Percentiles rank a stretch among this genome's conserved stretches.
Evolutionary conservation across 2,329 filamentous ascomycete species (phyloP).

Genomic region (Verticillium dahliae): DNA sequence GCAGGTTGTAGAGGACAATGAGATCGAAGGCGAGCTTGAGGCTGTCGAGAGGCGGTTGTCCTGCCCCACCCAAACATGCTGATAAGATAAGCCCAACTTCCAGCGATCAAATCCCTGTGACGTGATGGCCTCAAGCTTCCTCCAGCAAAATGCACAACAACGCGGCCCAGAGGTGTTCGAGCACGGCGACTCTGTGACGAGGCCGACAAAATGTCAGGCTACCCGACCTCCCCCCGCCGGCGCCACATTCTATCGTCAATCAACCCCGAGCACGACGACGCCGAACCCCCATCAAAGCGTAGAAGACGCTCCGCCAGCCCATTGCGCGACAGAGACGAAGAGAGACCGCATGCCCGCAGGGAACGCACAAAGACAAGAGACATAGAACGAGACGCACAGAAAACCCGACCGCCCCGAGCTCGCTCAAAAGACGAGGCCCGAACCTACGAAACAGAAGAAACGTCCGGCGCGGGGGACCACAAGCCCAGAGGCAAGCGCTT

Average conservation of each 20-base stretch:
- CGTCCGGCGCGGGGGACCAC: background rate
- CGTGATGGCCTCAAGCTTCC: background rate
- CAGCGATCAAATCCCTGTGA: background rate
- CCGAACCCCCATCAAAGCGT: background rate
- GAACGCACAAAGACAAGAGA: background rate
- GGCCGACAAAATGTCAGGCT: slow-evolving; percentile 23
- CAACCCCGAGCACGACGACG: slow-evolving; percentile 24
- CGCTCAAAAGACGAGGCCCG: background rate
- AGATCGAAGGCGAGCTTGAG: background rate
- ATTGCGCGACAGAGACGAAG: background rate
- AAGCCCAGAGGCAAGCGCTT: slow-evolving; percentile 25
- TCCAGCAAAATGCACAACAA: background rate
- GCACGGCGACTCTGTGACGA: background rate
- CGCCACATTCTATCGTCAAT: slow-evolving; percentile 44
- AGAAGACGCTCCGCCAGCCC: background rate
- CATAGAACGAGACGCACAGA: background rate
- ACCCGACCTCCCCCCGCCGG: slow-evolving; percentile 28
- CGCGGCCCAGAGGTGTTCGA: background rate
- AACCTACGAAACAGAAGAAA: background rate
- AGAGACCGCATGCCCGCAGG: background rate
- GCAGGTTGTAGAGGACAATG: too few relatives aligned
- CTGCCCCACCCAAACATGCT: background rate
- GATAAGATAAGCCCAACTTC: background rate
- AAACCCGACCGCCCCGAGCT: background rate
- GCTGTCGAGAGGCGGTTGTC: background rate